A percentile compares a stretch with the other conserved stretches of the same genome.
Evolutionary conservation across 352 stramenopile genomes (phyloP).

Genomic region (Phytophthora vignae): DNA sequence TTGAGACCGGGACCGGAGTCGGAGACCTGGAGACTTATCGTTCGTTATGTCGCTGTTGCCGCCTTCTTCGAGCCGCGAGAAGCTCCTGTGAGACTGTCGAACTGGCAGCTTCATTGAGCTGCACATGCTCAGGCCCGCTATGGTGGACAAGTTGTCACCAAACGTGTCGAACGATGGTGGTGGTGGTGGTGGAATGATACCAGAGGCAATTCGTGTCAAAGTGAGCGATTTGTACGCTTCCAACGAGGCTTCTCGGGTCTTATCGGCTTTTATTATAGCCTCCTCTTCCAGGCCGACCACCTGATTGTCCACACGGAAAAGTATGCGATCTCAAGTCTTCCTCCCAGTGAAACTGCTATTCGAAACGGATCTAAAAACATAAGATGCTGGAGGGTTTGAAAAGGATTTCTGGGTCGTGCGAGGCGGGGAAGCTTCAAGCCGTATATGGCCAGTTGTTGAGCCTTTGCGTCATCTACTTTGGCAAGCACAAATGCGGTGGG

Average conservation of each 20-base stretch:
- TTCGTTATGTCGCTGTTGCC: constrained; percentile 2
- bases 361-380: not conserved
- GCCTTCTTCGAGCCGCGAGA: constrained; percentile 11
- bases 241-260: constrained; percentile 17
- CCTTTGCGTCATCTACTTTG: constrained; percentile 2
- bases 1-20: not conserved
- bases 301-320: not conserved
- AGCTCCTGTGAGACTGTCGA: constrained; percentile 8
- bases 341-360: not conserved
- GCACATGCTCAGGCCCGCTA: constrained; percentile 2
- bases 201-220: constrained; percentile 5
- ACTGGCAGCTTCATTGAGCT: not conserved
- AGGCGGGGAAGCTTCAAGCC: constrained; percentile 1
- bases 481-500: not conserved
- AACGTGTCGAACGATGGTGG: not conserved
- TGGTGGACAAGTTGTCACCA: constrained; percentile 1
- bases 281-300: constrained; percentile 18
- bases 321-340: constrained; percentile 1
- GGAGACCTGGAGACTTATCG: constrained; percentile 1
- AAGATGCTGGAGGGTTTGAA: constrained; percentile 7
- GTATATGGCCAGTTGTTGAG: constrained; percentile 13
- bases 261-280: constrained; percentile 13
- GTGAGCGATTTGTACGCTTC: not conserved
- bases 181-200: not conserved
- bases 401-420: not conserved